Conservation (phyloP, 345 rosid species). For the Eucalyptus tenuipes region DNA sequence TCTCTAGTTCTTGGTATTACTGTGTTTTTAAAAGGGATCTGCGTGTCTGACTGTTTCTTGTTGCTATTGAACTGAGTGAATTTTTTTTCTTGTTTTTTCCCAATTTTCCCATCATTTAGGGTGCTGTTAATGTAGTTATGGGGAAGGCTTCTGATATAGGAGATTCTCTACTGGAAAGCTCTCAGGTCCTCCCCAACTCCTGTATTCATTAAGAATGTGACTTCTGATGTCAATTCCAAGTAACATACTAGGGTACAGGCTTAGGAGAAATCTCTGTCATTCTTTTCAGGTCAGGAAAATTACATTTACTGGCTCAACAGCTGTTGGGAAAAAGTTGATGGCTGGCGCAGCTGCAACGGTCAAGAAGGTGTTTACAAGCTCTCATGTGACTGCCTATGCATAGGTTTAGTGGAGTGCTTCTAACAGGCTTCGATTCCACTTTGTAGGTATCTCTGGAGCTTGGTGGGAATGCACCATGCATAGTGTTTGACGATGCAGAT, state of each 20-base stretch:
- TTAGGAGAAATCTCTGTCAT: neutral
- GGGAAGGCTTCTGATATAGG: conserved; percentile 90
- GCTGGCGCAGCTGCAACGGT: conserved; percentile 92
- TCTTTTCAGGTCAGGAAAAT: conserved; percentile 74
- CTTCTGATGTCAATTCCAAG: neutral
- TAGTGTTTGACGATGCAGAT: conserved; percentile 92
- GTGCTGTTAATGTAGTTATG: conserved; percentile 76
- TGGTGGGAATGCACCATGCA: conserved; percentile 98
- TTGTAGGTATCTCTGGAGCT: conserved; percentile 84
- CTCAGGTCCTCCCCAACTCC: conserved; percentile 42
- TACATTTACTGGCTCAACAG: conserved; percentile 94
- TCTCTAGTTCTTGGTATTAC: neutral
- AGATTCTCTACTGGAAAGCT: conserved; percentile 63
- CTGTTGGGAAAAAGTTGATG: conserved; percentile 97
- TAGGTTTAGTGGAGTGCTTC: neutral
- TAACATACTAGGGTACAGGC: neutral
- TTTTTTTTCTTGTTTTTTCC: neutral
- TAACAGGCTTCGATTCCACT: neutral
- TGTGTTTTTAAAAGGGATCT: neutral
- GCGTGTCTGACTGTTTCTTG: neutral
- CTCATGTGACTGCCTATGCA: neutral
- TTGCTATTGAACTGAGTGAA: neutral
- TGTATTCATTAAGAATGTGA: neutral
- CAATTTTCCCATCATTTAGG: conserved; percentile 19
- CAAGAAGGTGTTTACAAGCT: conserved; percentile 50